phyloP scores from a whole-genome alignment of 495 filamentous ascomycete genomes.

The Lasiosphaeria miniovina region DNA sequence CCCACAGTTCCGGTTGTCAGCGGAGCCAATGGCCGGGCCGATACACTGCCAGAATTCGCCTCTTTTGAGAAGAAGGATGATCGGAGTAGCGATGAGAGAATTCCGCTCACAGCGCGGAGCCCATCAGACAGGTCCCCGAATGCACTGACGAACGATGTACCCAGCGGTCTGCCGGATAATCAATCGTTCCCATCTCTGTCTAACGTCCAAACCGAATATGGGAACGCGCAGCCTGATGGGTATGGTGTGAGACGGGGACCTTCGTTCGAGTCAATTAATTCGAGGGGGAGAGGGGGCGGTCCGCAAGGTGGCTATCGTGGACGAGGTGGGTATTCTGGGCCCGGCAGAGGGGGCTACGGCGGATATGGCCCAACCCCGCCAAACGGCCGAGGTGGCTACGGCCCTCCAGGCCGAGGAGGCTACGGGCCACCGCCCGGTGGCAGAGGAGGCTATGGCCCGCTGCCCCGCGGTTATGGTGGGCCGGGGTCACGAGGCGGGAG shows the following conservation, averaged over 20 bases:
- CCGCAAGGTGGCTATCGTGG: constrained; percentile 51
- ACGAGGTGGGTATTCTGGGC: constrained; percentile 48
- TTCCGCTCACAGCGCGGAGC: constrained; percentile 72
- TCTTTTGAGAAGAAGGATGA: constrained; percentile 69
- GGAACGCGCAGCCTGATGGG: constrained; percentile 52
- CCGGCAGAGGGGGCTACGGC: constrained; percentile 39
- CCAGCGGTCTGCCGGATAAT: constrained; percentile 32
- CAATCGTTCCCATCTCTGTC: constrained; percentile 34
- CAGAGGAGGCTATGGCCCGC: constrained; percentile 46
- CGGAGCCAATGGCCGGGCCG: constrained; percentile 46
- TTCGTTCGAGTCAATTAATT: constrained; percentile 59
- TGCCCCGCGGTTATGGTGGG: constrained; percentile 56
- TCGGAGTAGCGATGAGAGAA: constrained; percentile 69
- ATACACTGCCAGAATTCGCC: constrained; percentile 71
- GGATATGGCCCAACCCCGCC: constrained; percentile 32
- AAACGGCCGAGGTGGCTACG: constrained; percentile 38
- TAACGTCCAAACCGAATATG: constrained; percentile 51
- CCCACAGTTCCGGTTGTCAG: constrained; percentile 54
- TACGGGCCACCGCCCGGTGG: constrained; percentile 39
- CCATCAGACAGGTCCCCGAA: constrained; percentile 48
- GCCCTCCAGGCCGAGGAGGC: constrained; percentile 40
- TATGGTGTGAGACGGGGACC: constrained; percentile 58
- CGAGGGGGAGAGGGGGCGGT: constrained; percentile 48
- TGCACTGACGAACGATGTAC: constrained; percentile 32
- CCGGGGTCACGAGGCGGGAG: constrained; percentile 54